Percentiles rank a stretch among this genome's conserved stretches.
These are phyloP conservation scores for Boletus barrowsii DNA, from an alignment of 768 basidiomycete genomes.

Conservation along the genomic window DNA sequence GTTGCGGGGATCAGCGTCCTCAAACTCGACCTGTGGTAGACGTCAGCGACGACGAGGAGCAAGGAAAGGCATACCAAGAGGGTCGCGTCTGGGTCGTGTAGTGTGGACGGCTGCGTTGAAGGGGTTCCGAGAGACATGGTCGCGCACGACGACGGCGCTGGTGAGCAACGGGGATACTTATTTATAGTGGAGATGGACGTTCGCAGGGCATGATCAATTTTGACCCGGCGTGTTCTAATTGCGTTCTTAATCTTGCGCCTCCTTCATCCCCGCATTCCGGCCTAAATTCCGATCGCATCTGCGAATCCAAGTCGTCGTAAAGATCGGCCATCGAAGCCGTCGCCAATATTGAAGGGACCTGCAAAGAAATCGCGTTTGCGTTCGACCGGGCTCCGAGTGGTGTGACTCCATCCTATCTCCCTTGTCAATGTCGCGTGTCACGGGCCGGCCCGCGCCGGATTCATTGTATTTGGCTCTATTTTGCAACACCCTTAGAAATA, in stretches of 20 bases:
- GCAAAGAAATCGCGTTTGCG: neutral
- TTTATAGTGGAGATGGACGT: constrained; percentile 10
- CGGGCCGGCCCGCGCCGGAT: constrained; percentile 1
- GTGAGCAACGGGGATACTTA: neutral
- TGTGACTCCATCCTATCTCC: too few relatives aligned
- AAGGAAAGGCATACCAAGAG: constrained; percentile 10
- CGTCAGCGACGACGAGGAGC: neutral
- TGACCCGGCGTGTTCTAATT: constrained; percentile 1
- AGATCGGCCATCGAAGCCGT: constrained; percentile 12
- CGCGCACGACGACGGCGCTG: neutral
- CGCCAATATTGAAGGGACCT: constrained; percentile 1
- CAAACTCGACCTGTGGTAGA: constrained; percentile 38
- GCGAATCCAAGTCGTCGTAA: constrained; percentile 9
- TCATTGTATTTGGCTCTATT: constrained; percentile 14
- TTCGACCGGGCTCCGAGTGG: neutral
- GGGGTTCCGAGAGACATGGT: constrained; percentile 8
- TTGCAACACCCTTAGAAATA: constrained; percentile 22
- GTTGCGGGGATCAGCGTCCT: constrained; percentile 36
- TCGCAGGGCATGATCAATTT: constrained; percentile 12
- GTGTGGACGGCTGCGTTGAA: constrained; percentile 15
- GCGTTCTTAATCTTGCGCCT: neutral
- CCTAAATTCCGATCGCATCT: constrained; percentile 2
- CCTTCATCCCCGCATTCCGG: constrained; percentile 4
- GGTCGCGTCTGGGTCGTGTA: constrained; percentile 10
- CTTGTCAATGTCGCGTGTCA: neutral